Evolutionary conservation across 768 basidiomycete genomes (phyloP).

Genomic region (Terana coerulea): DNA sequence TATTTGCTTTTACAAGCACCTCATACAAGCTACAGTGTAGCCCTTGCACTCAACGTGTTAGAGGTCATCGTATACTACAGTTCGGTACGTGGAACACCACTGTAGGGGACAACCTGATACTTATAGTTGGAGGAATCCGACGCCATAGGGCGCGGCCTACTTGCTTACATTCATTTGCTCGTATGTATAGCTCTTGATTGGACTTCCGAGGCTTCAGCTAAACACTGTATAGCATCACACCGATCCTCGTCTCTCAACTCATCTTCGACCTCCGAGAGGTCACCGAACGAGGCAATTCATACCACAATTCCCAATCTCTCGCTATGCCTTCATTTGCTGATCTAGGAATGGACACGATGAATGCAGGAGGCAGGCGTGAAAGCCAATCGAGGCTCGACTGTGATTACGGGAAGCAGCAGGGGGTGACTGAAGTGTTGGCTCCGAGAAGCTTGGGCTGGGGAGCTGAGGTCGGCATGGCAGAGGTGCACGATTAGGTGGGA

Average conservation of each 20-base stretch:
- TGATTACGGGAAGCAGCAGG: neutral
- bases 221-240: neutral
- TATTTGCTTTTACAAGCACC: neutral
- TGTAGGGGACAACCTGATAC: neutral
- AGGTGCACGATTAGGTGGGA: no score
- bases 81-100: neutral
- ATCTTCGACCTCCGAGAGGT: neutral
- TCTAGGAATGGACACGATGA: neutral
- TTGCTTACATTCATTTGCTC: slow-evolving; percentile 1
- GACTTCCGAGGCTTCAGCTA: neutral
- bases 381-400: neutral
- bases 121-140: neutral
- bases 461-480: no score
- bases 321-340: neutral
- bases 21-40: neutral
- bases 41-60: slow-evolving; percentile 5
- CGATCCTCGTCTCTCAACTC: neutral
- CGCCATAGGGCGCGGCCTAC: neutral
- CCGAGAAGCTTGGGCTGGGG: neutral
- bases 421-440: neutral
- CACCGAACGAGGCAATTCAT: neutral
- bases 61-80: neutral
- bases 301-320: no score
- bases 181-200: neutral
- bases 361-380: neutral